These are phyloP conservation scores for Penicillium capsulatum DNA, from an alignment of 2,329 filamentous ascomycete genomes.

Conservation along the genomic window DNA sequence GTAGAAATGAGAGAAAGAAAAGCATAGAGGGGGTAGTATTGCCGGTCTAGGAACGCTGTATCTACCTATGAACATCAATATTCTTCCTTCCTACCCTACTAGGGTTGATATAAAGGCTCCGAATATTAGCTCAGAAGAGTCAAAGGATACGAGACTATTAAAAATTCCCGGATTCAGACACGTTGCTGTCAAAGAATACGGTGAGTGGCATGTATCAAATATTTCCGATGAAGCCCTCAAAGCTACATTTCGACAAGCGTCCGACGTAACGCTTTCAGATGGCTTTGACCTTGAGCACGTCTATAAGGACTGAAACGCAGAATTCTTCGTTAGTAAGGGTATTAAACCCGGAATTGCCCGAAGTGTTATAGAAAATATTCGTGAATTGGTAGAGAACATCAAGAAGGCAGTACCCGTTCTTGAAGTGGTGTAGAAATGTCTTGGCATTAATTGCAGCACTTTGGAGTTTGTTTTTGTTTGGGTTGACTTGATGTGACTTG, in stretches of 20 bases:
- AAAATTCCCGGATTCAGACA: constrained; percentile 14
- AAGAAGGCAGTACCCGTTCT: constrained; percentile 11
- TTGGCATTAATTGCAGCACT: too few relatives aligned
- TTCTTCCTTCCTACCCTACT: constrained; percentile 4
- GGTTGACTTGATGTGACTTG: too few relatives aligned
- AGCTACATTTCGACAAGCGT: constrained; percentile 14
- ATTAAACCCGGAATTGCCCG: constrained; percentile 15
- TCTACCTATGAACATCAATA: constrained; percentile 13
- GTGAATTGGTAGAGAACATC: constrained; percentile 12
- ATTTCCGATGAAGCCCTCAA: constrained; percentile 13
- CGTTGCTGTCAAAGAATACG: constrained; percentile 16
- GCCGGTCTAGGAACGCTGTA: constrained; percentile 2
- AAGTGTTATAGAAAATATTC: constrained; percentile 15
- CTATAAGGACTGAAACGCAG: constrained; percentile 13
- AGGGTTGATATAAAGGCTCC: constrained; percentile 1
- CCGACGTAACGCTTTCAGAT: constrained; percentile 13
- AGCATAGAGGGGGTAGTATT: constrained; percentile 7
- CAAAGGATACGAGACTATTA: constrained; percentile 3
- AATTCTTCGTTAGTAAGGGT: constrained; percentile 13
- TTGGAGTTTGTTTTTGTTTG: too few relatives aligned
- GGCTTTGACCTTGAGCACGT: constrained; percentile 16
- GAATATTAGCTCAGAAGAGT: not conserved
- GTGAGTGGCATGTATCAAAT: constrained; percentile 17
- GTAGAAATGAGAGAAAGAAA: constrained; percentile 11
- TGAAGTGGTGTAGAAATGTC: constrained; percentile 9